These are phyloP conservation scores for Plasmodium chabaudi DNA, from an alignment of 169 alveolate species.

Conservation along the genomic window DNA sequence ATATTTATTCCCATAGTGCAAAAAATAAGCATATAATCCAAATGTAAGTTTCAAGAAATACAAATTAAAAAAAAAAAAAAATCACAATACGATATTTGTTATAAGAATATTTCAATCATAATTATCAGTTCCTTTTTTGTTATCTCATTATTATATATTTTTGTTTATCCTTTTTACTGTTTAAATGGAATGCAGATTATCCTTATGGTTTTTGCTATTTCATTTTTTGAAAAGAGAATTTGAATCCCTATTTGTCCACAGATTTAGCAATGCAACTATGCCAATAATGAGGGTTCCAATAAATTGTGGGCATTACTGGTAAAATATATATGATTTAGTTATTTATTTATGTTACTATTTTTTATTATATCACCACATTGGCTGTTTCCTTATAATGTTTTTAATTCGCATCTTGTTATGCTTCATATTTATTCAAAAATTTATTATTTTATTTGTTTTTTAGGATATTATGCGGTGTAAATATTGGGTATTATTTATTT, in stretches of 20 bases:
- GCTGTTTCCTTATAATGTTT: not conserved
- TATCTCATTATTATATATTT: conserved; percentile 3
- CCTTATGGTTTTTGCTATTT: conserved; percentile 87
- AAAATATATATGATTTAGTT: not conserved
- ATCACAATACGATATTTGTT: too few relatives aligned
- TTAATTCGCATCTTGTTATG: not conserved
- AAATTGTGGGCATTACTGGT: conserved; percentile 98
- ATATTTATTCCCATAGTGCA: conserved; percentile 83
- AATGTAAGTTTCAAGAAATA: conserved; percentile 31
- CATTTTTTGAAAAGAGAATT: conserved; percentile 97
- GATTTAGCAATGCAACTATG: conserved; percentile 97
- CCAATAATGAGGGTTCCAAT: conserved; percentile 94
- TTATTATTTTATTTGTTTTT: not conserved
- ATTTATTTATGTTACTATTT: not conserved
- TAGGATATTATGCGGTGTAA: conserved; percentile 90
- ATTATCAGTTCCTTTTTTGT: too few relatives aligned
- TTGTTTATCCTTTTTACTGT: not conserved
- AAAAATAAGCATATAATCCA: conserved; percentile 77
- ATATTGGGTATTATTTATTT: conserved; percentile 94
- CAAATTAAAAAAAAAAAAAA: too few relatives aligned
- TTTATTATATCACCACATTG: not conserved
- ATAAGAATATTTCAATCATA: too few relatives aligned
- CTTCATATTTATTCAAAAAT: too few relatives aligned
- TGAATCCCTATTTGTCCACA: conserved; percentile 97
- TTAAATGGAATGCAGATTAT: conserved; percentile 12